phyloP scores from a whole-genome alignment of 2,329 filamentous ascomycete genomes.

The Pseudogymnoascus sp. region DNA sequence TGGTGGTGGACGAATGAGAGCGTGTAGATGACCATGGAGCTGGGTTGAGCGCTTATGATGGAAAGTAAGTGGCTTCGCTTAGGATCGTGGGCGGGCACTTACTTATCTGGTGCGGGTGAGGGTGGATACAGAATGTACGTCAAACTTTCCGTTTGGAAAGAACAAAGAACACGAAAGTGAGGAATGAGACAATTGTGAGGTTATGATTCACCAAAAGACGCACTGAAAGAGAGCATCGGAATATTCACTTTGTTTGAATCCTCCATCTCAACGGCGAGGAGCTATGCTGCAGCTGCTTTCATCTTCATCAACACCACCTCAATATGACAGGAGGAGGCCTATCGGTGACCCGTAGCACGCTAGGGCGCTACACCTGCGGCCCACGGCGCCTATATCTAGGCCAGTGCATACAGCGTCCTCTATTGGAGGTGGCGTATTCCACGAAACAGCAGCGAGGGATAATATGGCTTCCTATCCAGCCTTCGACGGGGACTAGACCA shows the following conservation, averaged over 20 bases:
- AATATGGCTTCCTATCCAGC: neutral
- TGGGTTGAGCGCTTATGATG: constrained; percentile 5
- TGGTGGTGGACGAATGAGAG: neutral
- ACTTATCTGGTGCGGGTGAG: neutral
- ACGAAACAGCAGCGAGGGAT: neutral
- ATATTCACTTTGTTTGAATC: neutral
- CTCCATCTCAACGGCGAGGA: neutral
- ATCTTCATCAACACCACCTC: neutral
- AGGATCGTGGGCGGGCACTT: neutral
- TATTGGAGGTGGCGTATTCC: neutral
- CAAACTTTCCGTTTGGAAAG: neutral
- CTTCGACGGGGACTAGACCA: neutral
- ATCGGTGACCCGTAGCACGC: neutral
- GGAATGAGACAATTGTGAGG: neutral
- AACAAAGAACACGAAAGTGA: neutral
- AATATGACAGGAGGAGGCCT: neutral
- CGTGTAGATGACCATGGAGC: neutral
- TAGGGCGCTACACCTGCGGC: constrained; percentile 6
- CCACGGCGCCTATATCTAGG: neutral
- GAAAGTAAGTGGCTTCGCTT: neutral
- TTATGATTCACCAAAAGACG: neutral
- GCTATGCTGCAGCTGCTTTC: neutral
- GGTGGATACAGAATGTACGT: neutral
- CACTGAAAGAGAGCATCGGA: neutral
- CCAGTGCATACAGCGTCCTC: neutral